Evolutionary conservation across 2,329 filamentous ascomycete species (phyloP), one percentile per base, ranked within the genome.

Genomic region (Samsoniella hepiali): DNA sequence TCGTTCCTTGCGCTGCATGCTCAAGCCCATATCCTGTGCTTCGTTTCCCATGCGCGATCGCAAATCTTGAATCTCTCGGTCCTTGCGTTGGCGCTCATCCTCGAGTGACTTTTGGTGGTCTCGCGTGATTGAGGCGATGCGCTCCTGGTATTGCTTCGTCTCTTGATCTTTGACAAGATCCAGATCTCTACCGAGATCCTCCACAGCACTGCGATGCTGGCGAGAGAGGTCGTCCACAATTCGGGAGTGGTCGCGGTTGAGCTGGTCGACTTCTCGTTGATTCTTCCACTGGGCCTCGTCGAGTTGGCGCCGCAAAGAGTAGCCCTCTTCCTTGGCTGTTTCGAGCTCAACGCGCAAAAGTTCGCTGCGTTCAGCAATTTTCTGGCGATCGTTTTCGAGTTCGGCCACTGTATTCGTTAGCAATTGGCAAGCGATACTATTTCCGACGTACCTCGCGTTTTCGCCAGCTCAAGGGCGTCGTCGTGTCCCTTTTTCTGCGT

Each of bases 401-500:
- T 80, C 79, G 47, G 74, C 72, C 53, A 80, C 84, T 86, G 62
- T 3, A 36, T 13, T 0, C 7, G 51, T 72, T 53, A 71, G 66
- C 42, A 27, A 44, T 7, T 11, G 40, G 40, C 15, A 38, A 10
- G 63, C 61, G 22, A 56, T 68, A 54, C 17, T 64, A 44, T 70
- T 64, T 63, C 22, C 60, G 77, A 42, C 63, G 68, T 80, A 95
- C 91, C 86, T 82, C 88, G 85, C 58, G 82, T 83, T 72, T 94
- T 96, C 67, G 91, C 89, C 10, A 91, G 69, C 17, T 89, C 86
- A 53, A 96, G 82, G 0, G 88, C 85, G 66, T 95, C 89, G 69
- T 94, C 91, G 65, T 92, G 80, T 5, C 82, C 84, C 63, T 84
- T 88, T 69, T 86, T 88, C 62, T 91, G 88, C 47, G 83, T 84